Evolutionary conservation across 2,329 filamentous ascomycete species (phyloP).

Genomic region (Fusarium udum): DNA sequence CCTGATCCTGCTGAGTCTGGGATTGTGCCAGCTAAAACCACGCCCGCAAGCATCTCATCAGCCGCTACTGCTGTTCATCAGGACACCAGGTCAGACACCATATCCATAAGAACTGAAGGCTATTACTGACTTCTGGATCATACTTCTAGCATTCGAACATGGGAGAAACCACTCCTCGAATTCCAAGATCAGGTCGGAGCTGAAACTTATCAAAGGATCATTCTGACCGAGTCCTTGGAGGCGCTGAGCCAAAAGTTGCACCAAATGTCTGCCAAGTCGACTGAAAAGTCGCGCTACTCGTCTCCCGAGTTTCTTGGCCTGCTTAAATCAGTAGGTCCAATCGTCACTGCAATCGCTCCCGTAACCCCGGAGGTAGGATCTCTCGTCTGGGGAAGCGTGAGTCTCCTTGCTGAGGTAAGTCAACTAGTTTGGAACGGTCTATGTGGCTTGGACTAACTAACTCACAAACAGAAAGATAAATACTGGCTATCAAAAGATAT

Average conservation of each 20-base stretch:
- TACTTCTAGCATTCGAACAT: not conserved
- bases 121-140: not conserved
- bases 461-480: not conserved
- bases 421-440: not conserved
- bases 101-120: too few species aligned
- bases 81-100: too few species aligned
- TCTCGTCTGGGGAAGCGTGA: not conserved
- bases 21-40: too few species aligned
- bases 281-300: not conserved
- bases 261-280: not conserved
- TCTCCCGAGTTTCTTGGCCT: not conserved
- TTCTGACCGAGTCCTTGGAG: not conserved
- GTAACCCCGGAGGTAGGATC: not conserved
- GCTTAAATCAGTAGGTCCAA: not conserved
- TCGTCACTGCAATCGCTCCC: not conserved
- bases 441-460: not conserved
- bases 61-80: too few species aligned
- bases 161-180: not conserved
- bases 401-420: not conserved
- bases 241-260: not conserved
- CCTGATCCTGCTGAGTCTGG: too few species aligned
- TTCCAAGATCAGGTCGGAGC: not conserved
- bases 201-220: not conserved
- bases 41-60: too few species aligned
- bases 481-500: not conserved